Conservation (phyloP, 768 basidiomycete genomes). For the Dictyophora rubrovolvata region DNA sequence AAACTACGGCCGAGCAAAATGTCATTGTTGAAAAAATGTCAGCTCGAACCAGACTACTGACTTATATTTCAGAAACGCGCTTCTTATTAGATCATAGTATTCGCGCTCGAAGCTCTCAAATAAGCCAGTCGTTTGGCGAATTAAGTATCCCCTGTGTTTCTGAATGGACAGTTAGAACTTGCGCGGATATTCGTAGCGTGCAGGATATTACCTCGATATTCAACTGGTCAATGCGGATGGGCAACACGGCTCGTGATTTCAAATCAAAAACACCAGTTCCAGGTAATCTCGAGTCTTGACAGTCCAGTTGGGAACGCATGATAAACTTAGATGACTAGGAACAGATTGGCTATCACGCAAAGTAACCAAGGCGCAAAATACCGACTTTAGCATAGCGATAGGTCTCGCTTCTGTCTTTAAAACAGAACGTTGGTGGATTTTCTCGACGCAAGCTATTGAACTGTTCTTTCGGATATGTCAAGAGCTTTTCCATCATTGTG, state of each 20-base stretch:
- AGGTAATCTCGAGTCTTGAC: conserved; percentile 68
- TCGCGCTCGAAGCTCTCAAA: conserved; percentile 84
- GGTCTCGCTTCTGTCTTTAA: conserved; percentile 47
- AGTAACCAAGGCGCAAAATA: background rate
- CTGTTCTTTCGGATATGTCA: conserved; percentile 57
- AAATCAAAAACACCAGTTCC: conserved; percentile 92
- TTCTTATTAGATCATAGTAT: conserved; percentile 88
- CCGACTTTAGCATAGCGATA: conserved; percentile 79
- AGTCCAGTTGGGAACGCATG: conserved; percentile 95
- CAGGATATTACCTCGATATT: conserved; percentile 55
- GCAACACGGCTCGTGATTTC: conserved; percentile 83
- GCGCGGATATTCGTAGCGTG: background rate
- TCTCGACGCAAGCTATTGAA: conserved; percentile 49
- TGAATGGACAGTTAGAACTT: conserved; percentile 19
- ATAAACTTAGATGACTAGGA: conserved; percentile 43
- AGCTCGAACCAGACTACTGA: conserved; percentile 19
- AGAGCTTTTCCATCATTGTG: conserved; percentile 76
- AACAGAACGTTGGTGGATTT: conserved; percentile 20
- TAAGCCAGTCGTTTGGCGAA: conserved; percentile 50
- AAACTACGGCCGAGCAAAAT: conserved; percentile 39
- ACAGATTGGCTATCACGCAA: background rate
- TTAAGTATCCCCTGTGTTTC: conserved; percentile 75
- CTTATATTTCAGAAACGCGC: conserved; percentile 93
- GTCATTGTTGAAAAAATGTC: background rate
- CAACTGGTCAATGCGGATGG: conserved; percentile 74